Base-by-base conservation (phyloP, 2,329 filamentous ascomycete species). In the Aplosporella prunicola region DNA sequence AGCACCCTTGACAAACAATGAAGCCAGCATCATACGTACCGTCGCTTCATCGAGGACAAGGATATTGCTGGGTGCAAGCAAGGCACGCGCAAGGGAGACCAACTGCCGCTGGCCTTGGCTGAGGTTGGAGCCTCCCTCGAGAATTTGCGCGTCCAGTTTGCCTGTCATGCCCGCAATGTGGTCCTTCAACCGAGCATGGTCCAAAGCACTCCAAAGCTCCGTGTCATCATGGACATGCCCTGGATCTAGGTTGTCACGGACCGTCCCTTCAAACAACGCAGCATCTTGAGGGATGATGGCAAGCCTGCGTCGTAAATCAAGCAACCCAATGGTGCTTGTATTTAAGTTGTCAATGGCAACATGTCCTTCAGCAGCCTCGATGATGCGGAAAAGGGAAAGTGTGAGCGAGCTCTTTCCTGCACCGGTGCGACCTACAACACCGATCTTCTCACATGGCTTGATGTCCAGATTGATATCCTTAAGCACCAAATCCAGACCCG, bases 251-350 rank as follows among this genome's bases (percentile, higher is more conserved):
- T 98, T 98, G 62, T 98, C 91, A 47, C 91, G 78, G 45, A 98
- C 76, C 7, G 82, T 88, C 34, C 88, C 88, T 61, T 93, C 86
- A 52, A 98, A 98, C 44, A 98, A 75, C 45, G 89, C 89, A 20
- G 91, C 89, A 62, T 98, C 93, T 58, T 98, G 91, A 4, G 93
- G 91, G 48, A 98, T 98, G 53, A 98, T 98, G 38, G 91, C 89
- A 32, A 98, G 70, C 41, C 91, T 80, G 39, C 88, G 76, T 39
- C 91, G 79, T 39, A 98, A 72, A 59, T 98, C 91, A 37, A 93
- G 64, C 36, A 98, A 66, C 3, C 91, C 91, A 52, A 98, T 95
- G 3, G 76, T 78, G 37, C 85, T 89, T 9, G 91, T 94, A 62
- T 95, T 83, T 37, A 98, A 66, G 30, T 76, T 73, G 61, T 98